These are phyloP conservation scores for Nepenthes gracilis DNA, from an alignment of 148 eudicot genomes.

Conservation along the genomic window DNA sequence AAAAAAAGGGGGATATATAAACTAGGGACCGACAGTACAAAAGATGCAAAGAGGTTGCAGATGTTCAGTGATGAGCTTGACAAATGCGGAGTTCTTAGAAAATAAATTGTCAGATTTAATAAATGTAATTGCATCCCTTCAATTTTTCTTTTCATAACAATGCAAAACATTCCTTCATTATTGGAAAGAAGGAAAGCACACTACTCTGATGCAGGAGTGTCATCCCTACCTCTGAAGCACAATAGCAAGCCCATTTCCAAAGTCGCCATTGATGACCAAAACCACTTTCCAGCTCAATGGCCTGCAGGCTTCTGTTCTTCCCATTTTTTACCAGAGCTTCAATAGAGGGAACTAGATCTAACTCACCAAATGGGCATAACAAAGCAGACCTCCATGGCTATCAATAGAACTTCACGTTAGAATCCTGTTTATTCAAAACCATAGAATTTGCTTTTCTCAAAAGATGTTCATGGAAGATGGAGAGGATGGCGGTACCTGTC, in stretches of 20 bases:
- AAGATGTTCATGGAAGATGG: background rate
- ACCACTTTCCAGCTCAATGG: slow-evolving; percentile 87
- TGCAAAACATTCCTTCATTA: background rate
- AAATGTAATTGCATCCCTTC: no score
- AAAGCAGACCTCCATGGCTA: slow-evolving; percentile 97
- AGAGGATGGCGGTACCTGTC: slow-evolving; percentile 50
- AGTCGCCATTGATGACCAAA: slow-evolving; percentile 76
- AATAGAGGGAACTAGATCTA: slow-evolving; percentile 58
- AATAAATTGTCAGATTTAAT: no score
- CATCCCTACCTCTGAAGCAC: slow-evolving; percentile 75
- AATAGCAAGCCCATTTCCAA: slow-evolving; percentile 97
- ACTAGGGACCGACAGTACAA: no score
- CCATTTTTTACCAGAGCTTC: slow-evolving; percentile 72
- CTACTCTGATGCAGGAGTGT: background rate
- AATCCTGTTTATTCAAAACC: background rate
- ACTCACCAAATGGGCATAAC: slow-evolving; percentile 71
- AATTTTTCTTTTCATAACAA: no score
- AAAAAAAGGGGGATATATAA: no score
- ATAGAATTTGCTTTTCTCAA: background rate
- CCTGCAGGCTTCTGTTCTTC: slow-evolving; percentile 78
- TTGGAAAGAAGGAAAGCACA: background rate
- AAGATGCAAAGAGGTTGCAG: no score
- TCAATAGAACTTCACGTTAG: slow-evolving; percentile 15
- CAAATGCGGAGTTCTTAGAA: no score
- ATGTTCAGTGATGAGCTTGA: no score